These are phyloP conservation scores for Teunomyces stri DNA, from an alignment of 805 yeast genomes.

Conservation along the genomic window DNA sequence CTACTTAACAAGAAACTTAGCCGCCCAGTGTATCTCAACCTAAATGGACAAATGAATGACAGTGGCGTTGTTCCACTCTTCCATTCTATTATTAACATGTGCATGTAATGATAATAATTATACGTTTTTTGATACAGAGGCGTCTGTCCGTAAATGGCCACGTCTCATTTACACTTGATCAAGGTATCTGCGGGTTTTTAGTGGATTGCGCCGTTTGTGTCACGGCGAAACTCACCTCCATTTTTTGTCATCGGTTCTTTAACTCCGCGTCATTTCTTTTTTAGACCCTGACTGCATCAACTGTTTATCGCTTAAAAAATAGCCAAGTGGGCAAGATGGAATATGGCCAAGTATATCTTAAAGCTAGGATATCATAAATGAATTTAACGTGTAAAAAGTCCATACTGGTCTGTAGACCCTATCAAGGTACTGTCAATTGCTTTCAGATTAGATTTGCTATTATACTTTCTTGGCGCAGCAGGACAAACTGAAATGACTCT, in stretches of 20 bases:
- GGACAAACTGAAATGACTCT: too few relatives aligned
- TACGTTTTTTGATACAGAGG: not conserved
- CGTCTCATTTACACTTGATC: too few relatives aligned
- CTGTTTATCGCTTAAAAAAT: not conserved
- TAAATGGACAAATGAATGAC: slow-evolving; percentile 20
- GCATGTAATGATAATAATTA: not conserved
- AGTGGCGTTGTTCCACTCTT: slow-evolving; percentile 7
- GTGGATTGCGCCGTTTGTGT: not conserved
- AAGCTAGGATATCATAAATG: too few relatives aligned
- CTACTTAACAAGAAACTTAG: slow-evolving; percentile 22
- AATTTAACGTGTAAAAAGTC: too few relatives aligned
- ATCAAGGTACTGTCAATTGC: too few relatives aligned
- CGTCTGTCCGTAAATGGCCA: not conserved
- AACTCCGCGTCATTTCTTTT: not conserved
- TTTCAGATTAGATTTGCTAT: too few relatives aligned
- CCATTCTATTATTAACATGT: not conserved
- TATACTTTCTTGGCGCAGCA: too few relatives aligned
- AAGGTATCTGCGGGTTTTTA: not conserved
- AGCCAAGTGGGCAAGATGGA: not conserved
- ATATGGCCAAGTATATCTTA: not conserved
- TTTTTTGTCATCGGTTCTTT: not conserved
- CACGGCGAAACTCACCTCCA: not conserved
- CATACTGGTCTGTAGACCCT: too few relatives aligned
- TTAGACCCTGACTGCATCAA: not conserved
- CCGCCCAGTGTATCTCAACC: slow-evolving; percentile 30